phyloP scores from a whole-genome alignment of 768 basidiomycete species.

The Lyophyllum atratum region DNA sequence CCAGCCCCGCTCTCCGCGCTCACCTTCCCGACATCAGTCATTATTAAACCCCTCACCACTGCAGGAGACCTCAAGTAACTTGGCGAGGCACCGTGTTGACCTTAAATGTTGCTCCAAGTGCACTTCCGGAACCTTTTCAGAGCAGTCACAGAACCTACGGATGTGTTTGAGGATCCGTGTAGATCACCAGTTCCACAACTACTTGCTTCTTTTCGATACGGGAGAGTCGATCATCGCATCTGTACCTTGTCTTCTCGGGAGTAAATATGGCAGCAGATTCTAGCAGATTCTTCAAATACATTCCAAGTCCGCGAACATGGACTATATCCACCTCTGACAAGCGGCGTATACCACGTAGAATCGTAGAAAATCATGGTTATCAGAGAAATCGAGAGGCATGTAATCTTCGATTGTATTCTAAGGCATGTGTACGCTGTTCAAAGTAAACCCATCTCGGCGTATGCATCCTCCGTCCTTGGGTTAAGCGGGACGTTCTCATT shows the following conservation, averaged over 20 bases:
- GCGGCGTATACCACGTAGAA: background rate
- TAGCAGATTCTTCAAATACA: constrained; percentile 10
- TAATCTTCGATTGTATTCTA: background rate
- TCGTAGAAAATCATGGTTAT: constrained; percentile 9
- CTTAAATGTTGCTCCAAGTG: too few relatives aligned
- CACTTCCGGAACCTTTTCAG: too few relatives aligned
- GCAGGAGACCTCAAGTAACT: background rate
- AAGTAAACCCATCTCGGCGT: background rate
- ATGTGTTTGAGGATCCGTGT: background rate
- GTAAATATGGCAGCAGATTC: constrained; percentile 8
- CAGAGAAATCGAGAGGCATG: constrained; percentile 9
- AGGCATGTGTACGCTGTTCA: background rate
- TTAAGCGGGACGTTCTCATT: background rate
- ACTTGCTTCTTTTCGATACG: background rate
- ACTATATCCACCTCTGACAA: background rate
- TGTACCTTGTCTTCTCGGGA: background rate
- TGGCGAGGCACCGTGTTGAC: too few relatives aligned
- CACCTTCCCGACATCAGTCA: background rate
- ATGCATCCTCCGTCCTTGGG: background rate
- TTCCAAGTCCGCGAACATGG: constrained; percentile 19
- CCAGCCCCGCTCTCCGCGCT: background rate
- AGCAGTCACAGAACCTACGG: background rate
- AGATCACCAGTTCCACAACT: background rate
- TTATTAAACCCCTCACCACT: background rate
- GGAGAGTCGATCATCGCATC: background rate